Conservation (phyloP, 306 rosid genomes). For the Cyclanthera cordifolia region DNA sequence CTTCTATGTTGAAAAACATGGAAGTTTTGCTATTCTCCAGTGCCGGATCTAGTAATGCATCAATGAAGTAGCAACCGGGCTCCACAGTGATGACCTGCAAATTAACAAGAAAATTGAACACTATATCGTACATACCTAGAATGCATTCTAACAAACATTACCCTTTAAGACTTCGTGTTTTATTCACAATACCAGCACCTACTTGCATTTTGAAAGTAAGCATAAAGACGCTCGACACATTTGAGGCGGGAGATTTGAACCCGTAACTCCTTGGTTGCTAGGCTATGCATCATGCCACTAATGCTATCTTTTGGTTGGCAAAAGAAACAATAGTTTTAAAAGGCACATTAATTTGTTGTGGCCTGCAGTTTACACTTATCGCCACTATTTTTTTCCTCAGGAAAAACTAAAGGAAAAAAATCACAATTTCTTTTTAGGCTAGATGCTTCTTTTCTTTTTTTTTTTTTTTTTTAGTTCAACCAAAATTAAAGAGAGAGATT, state of each 20-base stretch:
- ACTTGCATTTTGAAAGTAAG: background rate
- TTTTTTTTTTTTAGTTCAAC: no score
- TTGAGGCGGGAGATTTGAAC: no score
- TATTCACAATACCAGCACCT: background rate
- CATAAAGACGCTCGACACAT: background rate
- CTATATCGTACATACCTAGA: background rate
- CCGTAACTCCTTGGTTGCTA: no score
- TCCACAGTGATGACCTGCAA: slow-evolving; percentile 83
- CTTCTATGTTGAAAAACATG: slow-evolving; percentile 57
- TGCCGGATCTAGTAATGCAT: slow-evolving; percentile 66
- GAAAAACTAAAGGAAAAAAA: background rate
- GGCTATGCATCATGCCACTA: no score
- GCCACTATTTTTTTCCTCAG: background rate
- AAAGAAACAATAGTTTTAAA: background rate
- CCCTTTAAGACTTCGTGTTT: background rate
- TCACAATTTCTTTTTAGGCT: background rate
- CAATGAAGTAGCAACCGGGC: slow-evolving; percentile 92
- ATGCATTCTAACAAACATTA: background rate
- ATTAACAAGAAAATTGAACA: background rate
- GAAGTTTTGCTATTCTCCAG: slow-evolving; percentile 42
- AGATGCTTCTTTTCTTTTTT: no score
- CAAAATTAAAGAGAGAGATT: no score
- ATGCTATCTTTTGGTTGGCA: no score
- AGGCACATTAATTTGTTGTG: background rate
- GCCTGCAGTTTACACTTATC: background rate